phyloP scores from a whole-genome alignment of 345 rosid genomes.

The Melaleuca alternifolia region DNA sequence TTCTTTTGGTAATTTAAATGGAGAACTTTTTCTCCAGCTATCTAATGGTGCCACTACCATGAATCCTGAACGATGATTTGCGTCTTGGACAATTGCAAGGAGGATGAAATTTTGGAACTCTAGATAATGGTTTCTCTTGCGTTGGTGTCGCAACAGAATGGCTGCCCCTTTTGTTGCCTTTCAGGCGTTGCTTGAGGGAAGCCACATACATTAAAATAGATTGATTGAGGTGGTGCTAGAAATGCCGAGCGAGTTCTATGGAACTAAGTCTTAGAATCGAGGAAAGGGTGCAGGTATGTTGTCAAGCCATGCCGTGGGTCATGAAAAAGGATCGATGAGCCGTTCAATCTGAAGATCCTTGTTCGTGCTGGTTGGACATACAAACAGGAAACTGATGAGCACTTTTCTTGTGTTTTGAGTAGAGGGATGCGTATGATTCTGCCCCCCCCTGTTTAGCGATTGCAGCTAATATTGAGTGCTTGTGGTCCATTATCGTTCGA shows the following conservation, averaged over 20 bases:
- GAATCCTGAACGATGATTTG: no score
- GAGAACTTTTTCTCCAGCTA: no score
- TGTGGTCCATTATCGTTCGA: not conserved
- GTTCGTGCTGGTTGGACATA: not conserved
- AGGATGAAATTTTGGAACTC: not conserved
- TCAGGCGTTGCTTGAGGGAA: not conserved
- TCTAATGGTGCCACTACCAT: no score
- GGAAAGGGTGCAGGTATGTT: not conserved
- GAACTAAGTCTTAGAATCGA: not conserved
- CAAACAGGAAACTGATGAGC: not conserved
- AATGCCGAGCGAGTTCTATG: not conserved
- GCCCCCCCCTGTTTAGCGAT: not conserved
- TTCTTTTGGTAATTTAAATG: no score
- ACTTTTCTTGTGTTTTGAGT: not conserved
- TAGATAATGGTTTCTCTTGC: not conserved
- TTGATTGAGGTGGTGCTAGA: not conserved
- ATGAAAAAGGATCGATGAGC: not conserved
- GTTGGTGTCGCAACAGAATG: not conserved
- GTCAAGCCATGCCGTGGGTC: not conserved
- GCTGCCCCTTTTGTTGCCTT: not conserved
- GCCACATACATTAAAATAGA: not conserved
- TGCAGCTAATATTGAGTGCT: not conserved
- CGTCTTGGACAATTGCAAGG: not conserved
- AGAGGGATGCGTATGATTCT: not conserved
- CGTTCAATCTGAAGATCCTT: not conserved